Evolutionary conservation across 192 early-diverging fungal species (phyloP).

Genomic region (Linnemannia hyalina): DNA sequence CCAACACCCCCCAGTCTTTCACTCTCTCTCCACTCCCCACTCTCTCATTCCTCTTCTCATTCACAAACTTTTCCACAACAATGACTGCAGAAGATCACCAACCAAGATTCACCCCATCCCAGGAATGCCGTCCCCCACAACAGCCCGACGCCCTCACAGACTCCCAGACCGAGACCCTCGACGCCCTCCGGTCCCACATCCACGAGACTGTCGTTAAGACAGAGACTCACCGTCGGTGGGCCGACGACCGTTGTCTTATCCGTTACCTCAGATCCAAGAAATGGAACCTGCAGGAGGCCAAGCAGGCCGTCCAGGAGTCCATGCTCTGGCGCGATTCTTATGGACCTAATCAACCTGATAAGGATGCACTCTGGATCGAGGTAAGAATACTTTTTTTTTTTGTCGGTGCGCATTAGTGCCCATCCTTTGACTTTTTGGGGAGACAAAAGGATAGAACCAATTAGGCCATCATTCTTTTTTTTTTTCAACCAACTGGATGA

Average conservation of each 20-base stretch:
- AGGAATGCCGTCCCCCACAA: constrained; percentile 10
- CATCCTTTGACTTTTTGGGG: too few species aligned
- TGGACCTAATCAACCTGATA: constrained; percentile 75
- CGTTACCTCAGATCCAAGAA: constrained; percentile 81
- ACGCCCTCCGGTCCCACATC: constrained; percentile 37
- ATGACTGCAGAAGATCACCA: neutral
- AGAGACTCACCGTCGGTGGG: constrained; percentile 28
- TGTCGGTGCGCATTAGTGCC: too few species aligned
- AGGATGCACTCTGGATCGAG: constrained; percentile 83
- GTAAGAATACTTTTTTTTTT: constrained; percentile 34
- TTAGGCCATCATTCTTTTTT: too few species aligned
- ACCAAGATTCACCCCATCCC: constrained; percentile 34
- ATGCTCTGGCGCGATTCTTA: constrained; percentile 85
- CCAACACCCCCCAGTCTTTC: neutral
- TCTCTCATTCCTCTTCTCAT: neutral
- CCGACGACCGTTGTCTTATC: constrained; percentile 67
- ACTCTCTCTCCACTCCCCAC: neutral
- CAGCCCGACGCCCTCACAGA: constrained; percentile 19
- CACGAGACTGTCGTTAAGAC: constrained; percentile 9
- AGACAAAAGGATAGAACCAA: too few species aligned
- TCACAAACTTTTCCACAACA: neutral
- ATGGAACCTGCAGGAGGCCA: constrained; percentile 76
- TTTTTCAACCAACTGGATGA: too few species aligned
- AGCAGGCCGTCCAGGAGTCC: constrained; percentile 77
- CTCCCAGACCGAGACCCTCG: constrained; percentile 23